These are phyloP conservation scores for Aurifilum marmelostoma DNA, from an alignment of 2,329 filamentous ascomycete genomes.

Conservation along the genomic window DNA sequence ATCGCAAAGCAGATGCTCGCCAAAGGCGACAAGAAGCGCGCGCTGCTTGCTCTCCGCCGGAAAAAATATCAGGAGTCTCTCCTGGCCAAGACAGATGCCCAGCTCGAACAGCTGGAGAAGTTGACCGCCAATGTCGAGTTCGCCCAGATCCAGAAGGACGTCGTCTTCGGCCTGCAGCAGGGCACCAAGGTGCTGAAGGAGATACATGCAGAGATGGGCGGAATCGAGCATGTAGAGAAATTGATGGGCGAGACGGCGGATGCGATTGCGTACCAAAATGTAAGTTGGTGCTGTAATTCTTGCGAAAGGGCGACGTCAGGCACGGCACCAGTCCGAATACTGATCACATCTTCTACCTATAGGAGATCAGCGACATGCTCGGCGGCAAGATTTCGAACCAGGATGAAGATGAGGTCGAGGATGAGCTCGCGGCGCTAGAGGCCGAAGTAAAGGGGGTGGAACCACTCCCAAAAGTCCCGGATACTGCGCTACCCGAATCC, in stretches of 20 bases:
- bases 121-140: slow-evolving; percentile 91
- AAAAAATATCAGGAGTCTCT: slow-evolving; percentile 98
- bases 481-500: slow-evolving; percentile 32
- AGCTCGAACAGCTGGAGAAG: slow-evolving; percentile 91
- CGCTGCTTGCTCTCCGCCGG: slow-evolving; percentile 83
- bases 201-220: slow-evolving; percentile 95
- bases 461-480: slow-evolving; percentile 36
- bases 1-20: slow-evolving; percentile 83
- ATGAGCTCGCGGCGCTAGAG: slow-evolving; percentile 85
- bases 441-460: slow-evolving; percentile 50
- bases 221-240: slow-evolving; percentile 91
- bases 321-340: background rate
- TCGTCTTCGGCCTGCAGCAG: slow-evolving; percentile 89
- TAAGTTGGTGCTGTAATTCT: slow-evolving; percentile 43
- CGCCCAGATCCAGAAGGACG: slow-evolving; percentile 94
- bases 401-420: slow-evolving; percentile 97
- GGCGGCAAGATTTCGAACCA: slow-evolving; percentile 86
- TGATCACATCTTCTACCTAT: slow-evolving; percentile 27
- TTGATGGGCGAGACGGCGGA: slow-evolving; percentile 92
- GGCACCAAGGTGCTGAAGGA: slow-evolving; percentile 86
- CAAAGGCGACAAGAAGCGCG: slow-evolving; percentile 76
- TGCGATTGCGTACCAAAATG: slow-evolving; percentile 87
- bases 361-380: slow-evolving; percentile 94
- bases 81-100: slow-evolving; percentile 84
- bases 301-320: background rate